Percentiles rank a stretch among this genome's conserved stretches.
Evolutionary conservation across 2,329 filamentous ascomycete species (phyloP).

Genomic region (Botrytis hyacinthi): DNA sequence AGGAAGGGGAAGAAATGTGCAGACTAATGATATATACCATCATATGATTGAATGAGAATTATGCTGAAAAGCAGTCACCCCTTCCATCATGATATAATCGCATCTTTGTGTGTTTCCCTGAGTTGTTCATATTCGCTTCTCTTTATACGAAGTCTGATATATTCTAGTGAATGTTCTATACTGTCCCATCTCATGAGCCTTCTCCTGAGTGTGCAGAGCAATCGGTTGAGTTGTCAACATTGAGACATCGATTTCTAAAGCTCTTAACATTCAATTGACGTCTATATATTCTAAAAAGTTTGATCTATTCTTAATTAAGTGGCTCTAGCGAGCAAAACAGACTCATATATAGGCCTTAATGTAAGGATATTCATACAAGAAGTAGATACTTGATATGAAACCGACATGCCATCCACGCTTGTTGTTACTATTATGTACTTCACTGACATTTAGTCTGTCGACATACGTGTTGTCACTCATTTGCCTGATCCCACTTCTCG

Average conservation of each 20-base stretch:
- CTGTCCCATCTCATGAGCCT: background rate
- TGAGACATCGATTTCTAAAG: background rate
- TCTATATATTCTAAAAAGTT: background rate
- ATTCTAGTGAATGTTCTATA: background rate
- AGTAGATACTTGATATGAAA: background rate
- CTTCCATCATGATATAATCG: background rate
- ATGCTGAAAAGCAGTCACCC: background rate
- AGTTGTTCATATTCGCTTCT: background rate
- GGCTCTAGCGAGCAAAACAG: background rate
- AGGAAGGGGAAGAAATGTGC: background rate
- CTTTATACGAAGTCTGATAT: background rate
- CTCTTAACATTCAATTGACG: background rate
- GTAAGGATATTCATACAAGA: background rate
- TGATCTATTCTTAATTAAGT: background rate
- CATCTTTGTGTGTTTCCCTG: background rate
- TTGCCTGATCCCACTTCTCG: background rate
- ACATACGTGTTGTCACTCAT: background rate
- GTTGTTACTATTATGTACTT: background rate
- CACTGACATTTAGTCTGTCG: background rate
- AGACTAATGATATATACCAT: slow-evolving; percentile 2
- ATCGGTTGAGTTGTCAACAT: background rate
- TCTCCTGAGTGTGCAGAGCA: background rate
- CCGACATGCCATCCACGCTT: accelerated
- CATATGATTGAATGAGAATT: slow-evolving; percentile 2
- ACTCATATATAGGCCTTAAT: background rate